These are phyloP conservation scores for Striga hermonthica DNA, from an alignment of 305 asterid species.

Conservation along the genomic window DNA sequence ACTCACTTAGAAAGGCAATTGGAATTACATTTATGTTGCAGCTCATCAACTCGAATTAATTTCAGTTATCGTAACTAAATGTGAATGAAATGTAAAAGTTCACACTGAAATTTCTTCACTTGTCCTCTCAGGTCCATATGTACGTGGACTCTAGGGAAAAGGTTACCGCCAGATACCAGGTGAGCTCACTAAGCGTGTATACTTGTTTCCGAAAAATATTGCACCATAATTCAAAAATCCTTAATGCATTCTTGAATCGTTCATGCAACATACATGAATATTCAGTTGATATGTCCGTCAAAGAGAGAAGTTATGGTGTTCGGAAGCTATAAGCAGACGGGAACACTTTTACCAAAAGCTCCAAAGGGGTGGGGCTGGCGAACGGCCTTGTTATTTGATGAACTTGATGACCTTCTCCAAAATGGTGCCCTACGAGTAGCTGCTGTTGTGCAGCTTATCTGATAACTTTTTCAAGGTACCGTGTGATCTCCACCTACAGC, in stretches of 20 bases:
- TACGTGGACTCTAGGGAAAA: constrained; percentile 84
- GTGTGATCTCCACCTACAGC: neutral
- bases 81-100: neutral
- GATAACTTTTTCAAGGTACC: constrained; percentile 30
- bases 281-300: constrained; percentile 91
- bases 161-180: constrained; percentile 98
- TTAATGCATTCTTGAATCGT: neutral
- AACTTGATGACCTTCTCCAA: constrained; percentile 82
- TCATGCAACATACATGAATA: neutral
- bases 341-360: constrained; percentile 97
- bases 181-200: constrained; percentile 31
- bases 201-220: neutral
- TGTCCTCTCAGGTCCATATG: constrained; percentile 67
- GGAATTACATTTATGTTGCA: neutral
- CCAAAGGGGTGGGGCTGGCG: constrained; percentile 99
- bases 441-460: constrained; percentile 79
- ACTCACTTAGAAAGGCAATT: constrained; percentile 72
- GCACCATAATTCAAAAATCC: constrained; percentile 5
- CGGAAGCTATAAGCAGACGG: constrained; percentile 89
- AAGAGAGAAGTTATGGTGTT: constrained; percentile 97
- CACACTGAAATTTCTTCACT: constrained; percentile 18
- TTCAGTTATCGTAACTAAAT: neutral
- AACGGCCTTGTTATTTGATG: constrained; percentile 78
- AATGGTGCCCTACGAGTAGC: constrained; percentile 80
- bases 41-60: neutral